Conservation (phyloP, 2,329 filamentous ascomycete genomes). For the Hymenoscyphus salicellus region DNA sequence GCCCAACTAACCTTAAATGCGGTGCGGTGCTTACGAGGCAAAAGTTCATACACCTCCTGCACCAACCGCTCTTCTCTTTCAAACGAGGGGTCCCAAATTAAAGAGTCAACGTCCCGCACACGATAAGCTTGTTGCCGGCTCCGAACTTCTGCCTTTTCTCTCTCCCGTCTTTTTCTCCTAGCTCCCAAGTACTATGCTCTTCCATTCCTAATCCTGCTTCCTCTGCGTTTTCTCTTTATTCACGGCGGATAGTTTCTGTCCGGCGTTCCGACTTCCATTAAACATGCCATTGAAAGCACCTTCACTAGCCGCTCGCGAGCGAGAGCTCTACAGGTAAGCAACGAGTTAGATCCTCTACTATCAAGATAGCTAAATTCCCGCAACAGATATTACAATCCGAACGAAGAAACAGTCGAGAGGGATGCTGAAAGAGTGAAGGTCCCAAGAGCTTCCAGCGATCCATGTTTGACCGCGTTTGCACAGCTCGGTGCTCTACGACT, state of each 20-base stretch:
- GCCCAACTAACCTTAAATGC: too few species aligned
- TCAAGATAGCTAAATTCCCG: neutral
- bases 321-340: constrained; percentile 30
- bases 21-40: too few species aligned
- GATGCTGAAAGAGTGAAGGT: neutral
- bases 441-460: constrained; percentile 35
- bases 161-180: neutral
- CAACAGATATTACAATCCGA: constrained; percentile 27
- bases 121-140: too few species aligned
- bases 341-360: too few species aligned
- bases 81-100: too few species aligned
- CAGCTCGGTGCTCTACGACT: constrained; percentile 51
- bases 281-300: constrained; percentile 4
- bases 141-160: too few species aligned
- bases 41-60: too few species aligned
- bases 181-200: neutral
- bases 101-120: too few species aligned
- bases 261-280: neutral
- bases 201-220: neutral
- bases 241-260: neutral
- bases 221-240: neutral
- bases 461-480: constrained; percentile 44
- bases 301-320: constrained; percentile 19
- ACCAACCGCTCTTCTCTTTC: too few species aligned
- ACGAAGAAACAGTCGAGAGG: constrained; percentile 5